Conservation (phyloP, 805 yeast species). For the Saturnispora kantuleensis region DNA sequence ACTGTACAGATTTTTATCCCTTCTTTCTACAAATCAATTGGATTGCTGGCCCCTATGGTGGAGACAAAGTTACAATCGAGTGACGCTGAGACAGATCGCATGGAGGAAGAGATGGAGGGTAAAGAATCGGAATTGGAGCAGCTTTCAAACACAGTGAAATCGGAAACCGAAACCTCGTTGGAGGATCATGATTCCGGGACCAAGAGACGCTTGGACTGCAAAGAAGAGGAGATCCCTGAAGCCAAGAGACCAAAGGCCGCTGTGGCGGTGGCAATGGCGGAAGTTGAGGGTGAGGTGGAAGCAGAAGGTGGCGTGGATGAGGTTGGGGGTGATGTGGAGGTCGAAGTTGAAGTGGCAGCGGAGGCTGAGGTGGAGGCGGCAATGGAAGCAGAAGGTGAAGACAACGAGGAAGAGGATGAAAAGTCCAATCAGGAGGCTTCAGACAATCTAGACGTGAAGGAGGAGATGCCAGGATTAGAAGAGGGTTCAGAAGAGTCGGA, state of each 20-base stretch:
- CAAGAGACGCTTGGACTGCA: conserved; percentile 2
- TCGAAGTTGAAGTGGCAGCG: conserved; percentile 13
- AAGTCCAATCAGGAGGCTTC: conserved; percentile 19
- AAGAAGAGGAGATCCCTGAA: conserved; percentile 3
- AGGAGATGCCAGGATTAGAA: no score
- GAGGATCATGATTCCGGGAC: background rate
- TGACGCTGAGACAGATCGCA: conserved; percentile 86
- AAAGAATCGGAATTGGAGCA: conserved; percentile 40
- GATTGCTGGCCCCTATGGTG: background rate
- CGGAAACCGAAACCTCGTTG: background rate
- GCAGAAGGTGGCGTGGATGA: conserved; percentile 10
- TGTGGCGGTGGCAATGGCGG: conserved; percentile 5
- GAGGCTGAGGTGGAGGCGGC: conserved; percentile 20
- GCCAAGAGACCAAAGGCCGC: conserved; percentile 3
- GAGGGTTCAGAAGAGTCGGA: no score
- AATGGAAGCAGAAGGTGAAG: conserved; percentile 21
- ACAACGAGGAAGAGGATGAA: conserved; percentile 10
- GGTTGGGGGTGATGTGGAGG: conserved; percentile 13
- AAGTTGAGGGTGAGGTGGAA: conserved; percentile 13
- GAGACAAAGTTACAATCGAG: conserved; percentile 31
- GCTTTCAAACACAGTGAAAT: background rate
- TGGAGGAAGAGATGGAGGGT: conserved; percentile 48
- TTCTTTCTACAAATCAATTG: background rate
- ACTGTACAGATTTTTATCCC: no score
- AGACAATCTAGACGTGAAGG: no score